Conservation (phyloP, 2,329 filamentous ascomycete species). For the Talaromyces albobiverticillius region DNA sequence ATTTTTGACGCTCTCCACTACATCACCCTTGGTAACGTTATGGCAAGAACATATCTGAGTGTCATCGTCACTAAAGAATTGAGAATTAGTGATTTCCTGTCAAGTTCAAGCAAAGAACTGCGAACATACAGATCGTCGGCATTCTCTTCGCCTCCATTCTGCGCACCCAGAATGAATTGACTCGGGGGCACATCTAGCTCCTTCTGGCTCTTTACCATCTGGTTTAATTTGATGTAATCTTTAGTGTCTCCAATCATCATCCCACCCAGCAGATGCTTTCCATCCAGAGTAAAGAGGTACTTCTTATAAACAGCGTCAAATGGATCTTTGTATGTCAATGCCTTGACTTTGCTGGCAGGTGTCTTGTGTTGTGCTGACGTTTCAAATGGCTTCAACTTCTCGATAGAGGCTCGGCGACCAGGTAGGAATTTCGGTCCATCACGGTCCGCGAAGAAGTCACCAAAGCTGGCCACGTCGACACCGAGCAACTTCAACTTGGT, state of each 20-base stretch:
- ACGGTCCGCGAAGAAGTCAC: constrained; percentile 87
- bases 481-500: constrained; percentile 88
- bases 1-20: constrained; percentile 69
- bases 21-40: constrained; percentile 83
- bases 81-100: neutral
- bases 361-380: constrained; percentile 29
- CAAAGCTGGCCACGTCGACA: constrained; percentile 88
- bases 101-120: neutral
- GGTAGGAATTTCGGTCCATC: constrained; percentile 78
- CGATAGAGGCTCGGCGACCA: constrained; percentile 42
- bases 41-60: constrained; percentile 91
- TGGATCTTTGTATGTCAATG: constrained; percentile 83
- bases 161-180: constrained; percentile 77
- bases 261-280: constrained; percentile 85
- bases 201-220: constrained; percentile 82
- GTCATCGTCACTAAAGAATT: constrained; percentile 60
- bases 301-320: constrained; percentile 91
- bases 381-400: constrained; percentile 38
- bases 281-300: constrained; percentile 84
- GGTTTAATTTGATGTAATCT: constrained; percentile 85
- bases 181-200: constrained; percentile 72
- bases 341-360: constrained; percentile 59
- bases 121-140: constrained; percentile 64
- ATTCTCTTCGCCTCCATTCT: constrained; percentile 69
- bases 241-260: constrained; percentile 96